phyloP scores from a whole-genome alignment of 139 green algal genomes.

The Nannochloris sp. region DNA sequence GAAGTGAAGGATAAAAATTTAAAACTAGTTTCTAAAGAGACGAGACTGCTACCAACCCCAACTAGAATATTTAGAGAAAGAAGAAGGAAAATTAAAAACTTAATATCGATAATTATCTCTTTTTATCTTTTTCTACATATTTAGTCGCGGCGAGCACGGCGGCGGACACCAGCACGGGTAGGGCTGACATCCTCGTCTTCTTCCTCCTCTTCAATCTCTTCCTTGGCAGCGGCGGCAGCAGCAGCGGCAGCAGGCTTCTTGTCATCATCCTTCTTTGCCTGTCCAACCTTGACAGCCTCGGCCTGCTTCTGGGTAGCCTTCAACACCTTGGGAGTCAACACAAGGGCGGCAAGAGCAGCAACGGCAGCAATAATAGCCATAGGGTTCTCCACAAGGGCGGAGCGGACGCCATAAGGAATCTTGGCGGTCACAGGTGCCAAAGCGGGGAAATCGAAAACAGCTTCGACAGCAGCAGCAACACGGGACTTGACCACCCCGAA shows the following conservation, averaged over 20 bases:
- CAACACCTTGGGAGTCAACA: slow-evolving; percentile 3
- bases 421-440: neutral
- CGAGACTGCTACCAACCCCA: no score
- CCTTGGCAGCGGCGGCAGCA: neutral
- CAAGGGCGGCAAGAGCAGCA: neutral
- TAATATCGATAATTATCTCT: no score
- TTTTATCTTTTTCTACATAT: no score
- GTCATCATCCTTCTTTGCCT: slow-evolving; percentile 14
- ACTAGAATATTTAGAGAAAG: no score
- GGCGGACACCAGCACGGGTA: slow-evolving; percentile 8
- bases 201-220: slow-evolving; percentile 18
- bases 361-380: slow-evolving; percentile 2
- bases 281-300: neutral
- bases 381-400: neutral
- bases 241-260: neutral
- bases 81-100: no score
- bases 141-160: slow-evolving; percentile 27
- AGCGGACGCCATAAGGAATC: neutral
- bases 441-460: neutral
- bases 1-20: no score
- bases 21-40: no score
- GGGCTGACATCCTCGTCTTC: slow-evolving; percentile 6
- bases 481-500: neutral
- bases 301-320: neutral
- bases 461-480: neutral